Evolutionary conservation across 2,329 filamentous ascomycete species (phyloP).

Genomic region (Magnaporthales sp.): DNA sequence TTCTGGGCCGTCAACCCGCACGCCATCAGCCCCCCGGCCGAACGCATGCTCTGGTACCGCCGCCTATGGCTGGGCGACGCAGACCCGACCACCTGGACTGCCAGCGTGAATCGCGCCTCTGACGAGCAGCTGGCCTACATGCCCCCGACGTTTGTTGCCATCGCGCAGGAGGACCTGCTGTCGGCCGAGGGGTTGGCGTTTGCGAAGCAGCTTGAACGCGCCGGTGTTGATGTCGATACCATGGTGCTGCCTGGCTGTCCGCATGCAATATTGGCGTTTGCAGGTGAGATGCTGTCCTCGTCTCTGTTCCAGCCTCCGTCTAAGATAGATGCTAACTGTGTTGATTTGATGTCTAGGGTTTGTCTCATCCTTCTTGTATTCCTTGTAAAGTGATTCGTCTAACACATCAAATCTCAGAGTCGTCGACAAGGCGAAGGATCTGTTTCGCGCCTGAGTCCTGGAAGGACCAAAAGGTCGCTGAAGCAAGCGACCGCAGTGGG

Average conservation of each 20-base stretch:
- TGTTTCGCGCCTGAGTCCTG: not conserved
- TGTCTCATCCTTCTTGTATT: too few species aligned
- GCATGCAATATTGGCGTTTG: too few species aligned
- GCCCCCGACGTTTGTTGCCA: constrained; percentile 21
- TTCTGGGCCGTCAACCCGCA: not conserved
- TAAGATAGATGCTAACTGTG: too few species aligned
- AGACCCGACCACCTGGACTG: constrained; percentile 18
- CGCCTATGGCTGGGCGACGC: constrained; percentile 19
- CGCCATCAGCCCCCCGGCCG: too few species aligned
- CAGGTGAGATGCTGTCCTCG: too few species aligned
- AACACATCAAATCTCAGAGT: not conserved
- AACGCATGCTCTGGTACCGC: constrained; percentile 25
- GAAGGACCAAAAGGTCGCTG: too few species aligned
- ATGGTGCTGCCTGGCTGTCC: constrained; percentile 15
- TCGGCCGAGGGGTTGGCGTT: constrained; percentile 21
- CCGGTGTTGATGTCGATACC: constrained; percentile 11
- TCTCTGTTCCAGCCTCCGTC: too few species aligned
- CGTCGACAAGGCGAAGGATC: not conserved
- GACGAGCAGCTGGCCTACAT: too few species aligned
- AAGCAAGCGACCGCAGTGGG: too few species aligned
- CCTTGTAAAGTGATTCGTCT: too few species aligned
- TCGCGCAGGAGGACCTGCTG: constrained; percentile 23
- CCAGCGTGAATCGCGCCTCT: constrained; percentile 20
- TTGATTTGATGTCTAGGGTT: too few species aligned
- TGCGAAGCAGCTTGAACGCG: constrained; percentile 15